Percentiles rank a stretch among this genome's conserved stretches.
Evolutionary conservation across 2,329 filamentous ascomycete genomes (phyloP).

Genomic region (Neofusicoccum cordaticola): DNA sequence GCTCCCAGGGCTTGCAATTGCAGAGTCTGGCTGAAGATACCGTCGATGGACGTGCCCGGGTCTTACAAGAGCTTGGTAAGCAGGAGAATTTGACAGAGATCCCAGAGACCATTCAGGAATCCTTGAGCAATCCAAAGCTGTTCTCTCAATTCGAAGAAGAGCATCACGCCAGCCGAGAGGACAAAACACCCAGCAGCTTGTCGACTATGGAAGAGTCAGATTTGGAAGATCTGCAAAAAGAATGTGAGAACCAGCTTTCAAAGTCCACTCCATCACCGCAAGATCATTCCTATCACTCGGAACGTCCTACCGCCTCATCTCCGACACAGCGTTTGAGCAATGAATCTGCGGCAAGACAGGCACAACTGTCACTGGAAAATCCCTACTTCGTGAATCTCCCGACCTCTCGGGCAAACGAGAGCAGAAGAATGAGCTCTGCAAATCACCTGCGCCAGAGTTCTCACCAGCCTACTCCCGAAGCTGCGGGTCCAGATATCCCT

Average conservation of each 20-base stretch:
- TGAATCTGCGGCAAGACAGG: neutral
- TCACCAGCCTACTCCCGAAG: neutral
- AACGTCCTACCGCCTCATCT: neutral
- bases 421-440: neutral
- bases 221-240: too few species aligned
- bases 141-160: neutral
- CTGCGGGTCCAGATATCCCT: neutral
- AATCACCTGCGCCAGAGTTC: neutral
- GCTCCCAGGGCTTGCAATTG: too few species aligned
- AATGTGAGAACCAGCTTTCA: neutral
- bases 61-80: neutral
- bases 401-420: neutral
- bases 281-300: neutral
- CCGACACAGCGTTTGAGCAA: neutral
- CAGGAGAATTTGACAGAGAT: neutral
- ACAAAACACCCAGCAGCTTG: neutral
- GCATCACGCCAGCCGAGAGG: neutral
- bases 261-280: neutral
- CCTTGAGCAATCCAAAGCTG: neutral
- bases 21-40: neutral
- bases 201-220: neutral
- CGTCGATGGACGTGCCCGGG: neutral
- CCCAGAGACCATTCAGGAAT: neutral
- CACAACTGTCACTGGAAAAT: neutral
- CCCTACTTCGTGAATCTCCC: neutral